Conservation (phyloP, 2,329 filamentous ascomycete species). For the Lachnellula hyalina region DNA sequence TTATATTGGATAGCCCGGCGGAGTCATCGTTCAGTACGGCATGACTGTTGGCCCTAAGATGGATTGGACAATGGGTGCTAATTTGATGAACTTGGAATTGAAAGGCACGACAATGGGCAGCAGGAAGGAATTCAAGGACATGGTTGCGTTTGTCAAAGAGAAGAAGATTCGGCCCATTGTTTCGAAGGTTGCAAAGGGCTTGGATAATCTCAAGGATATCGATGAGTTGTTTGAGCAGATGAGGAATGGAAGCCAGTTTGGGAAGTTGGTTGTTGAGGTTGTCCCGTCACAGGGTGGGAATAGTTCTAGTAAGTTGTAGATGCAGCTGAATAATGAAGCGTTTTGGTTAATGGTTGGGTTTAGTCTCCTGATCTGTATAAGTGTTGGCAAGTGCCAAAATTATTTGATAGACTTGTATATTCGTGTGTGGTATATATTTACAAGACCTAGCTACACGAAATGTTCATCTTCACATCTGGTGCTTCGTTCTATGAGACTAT, state of each 20-base stretch:
- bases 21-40: constrained; percentile 80
- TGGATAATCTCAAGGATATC: constrained; percentile 74
- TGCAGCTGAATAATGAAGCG: background rate
- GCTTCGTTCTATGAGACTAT: too few species aligned
- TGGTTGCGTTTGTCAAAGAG: constrained; percentile 74
- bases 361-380: background rate
- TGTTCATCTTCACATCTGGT: too few species aligned
- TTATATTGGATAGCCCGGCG: constrained; percentile 51
- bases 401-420: too few species aligned
- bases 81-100: constrained; percentile 83
- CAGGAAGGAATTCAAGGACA: constrained; percentile 80
- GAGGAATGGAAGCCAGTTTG: constrained; percentile 80
- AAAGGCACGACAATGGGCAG: constrained; percentile 89
- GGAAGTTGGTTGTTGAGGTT: constrained; percentile 81
- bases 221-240: constrained; percentile 83
- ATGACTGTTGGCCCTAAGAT: constrained; percentile 87
- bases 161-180: constrained; percentile 73
- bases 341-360: background rate
- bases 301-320: background rate
- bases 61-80: constrained; percentile 78
- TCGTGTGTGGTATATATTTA: too few species aligned
- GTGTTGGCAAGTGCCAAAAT: background rate
- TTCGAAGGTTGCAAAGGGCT: constrained; percentile 64
- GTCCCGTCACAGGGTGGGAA: constrained; percentile 16
- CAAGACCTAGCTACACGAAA: too few species aligned